Evolutionary conservation across 75 land plant genomes (phyloP), one percentile per base, ranked within the genome.

Genomic region (Larix kaempferi): DNA sequence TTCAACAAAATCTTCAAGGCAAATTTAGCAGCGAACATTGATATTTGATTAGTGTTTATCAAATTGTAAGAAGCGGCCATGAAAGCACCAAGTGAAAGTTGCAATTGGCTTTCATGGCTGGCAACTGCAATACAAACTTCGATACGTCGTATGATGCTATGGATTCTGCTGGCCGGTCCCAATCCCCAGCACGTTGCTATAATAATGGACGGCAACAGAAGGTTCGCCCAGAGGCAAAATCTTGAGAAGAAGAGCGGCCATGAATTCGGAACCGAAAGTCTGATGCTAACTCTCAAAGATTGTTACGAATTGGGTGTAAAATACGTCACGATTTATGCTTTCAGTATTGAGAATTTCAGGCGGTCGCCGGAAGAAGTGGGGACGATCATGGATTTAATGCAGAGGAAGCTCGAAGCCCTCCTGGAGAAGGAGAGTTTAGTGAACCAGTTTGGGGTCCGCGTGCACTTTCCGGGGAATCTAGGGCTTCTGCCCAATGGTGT

Each of bases 151-250:
- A n/a, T 22, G 22, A 35, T 69, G 41, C 17, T 69, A 41, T 37
- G 73, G 49, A 41, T 69, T 33, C 22, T 69, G 12, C 22, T 69
- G 2, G 72, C 66, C 29, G 90, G 92, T 19, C 94, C 92, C 2
- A 81, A 84, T 0, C 94, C 94, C 33, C 60, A 21, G 14, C 94
- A 92, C 67, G 75, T 92, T 39, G 92, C 94, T 17, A 86, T 92
- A 74, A 92, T 92, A 33, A 83, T 92, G 88, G 94, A 92, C 69
- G 94, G 94, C 5, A 92, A 92, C 56, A 78, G 94, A 54, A 82
- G 94, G 55, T 92, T 82, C 76, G 90, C 86, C 0, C 79, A 80
- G 54, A 82, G 77, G 57, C 73, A 26, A 25, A 59, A 77, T n/a
- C 65, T 90, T 25, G 79, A 82, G 37, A 72, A 52, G 21, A 82